These are phyloP conservation scores for Trametes villosa DNA, from an alignment of 768 basidiomycete genomes.

Conservation along the genomic window DNA sequence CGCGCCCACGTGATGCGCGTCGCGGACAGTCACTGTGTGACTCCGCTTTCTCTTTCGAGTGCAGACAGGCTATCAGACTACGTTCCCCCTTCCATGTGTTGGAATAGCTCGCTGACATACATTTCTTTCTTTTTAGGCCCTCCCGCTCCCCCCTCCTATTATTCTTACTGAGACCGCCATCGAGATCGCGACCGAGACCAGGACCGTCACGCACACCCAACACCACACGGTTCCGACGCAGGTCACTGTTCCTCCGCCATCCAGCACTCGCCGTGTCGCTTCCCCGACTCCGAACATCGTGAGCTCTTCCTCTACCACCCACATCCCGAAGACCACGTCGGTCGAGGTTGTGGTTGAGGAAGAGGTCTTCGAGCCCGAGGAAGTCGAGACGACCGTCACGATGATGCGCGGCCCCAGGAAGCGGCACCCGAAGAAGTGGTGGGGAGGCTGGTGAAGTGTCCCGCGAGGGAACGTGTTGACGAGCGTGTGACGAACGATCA, in stretches of 20 bases:
- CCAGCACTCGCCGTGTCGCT: constrained; percentile 76
- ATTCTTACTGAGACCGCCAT: constrained; percentile 63
- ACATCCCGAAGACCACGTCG: constrained; percentile 73
- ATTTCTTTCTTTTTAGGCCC: constrained; percentile 39
- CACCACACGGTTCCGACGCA: constrained; percentile 38
- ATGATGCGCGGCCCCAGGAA: constrained; percentile 25
- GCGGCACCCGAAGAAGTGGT: constrained; percentile 34
- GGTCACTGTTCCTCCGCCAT: constrained; percentile 73
- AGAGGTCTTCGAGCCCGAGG: constrained; percentile 49
- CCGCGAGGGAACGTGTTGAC: constrained; percentile 9
- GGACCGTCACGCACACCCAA: constrained; percentile 45
- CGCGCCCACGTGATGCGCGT: constrained; percentile 46
- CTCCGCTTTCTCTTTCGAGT: constrained; percentile 14
- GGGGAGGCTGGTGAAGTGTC: constrained; percentile 32
- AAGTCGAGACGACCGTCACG: constrained; percentile 35
- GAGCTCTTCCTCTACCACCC: constrained; percentile 56
- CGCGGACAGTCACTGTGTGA: constrained; percentile 20
- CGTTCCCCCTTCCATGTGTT: constrained; percentile 30
- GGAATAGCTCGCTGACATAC: constrained; percentile 28
- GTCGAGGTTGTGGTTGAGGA: constrained; percentile 67
- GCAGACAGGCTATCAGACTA: constrained; percentile 38
- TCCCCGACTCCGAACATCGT: constrained; percentile 70
- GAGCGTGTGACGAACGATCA: constrained; percentile 34
- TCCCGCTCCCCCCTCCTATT: constrained; percentile 41
- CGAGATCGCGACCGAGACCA: constrained; percentile 54